phyloP scores from a whole-genome alignment of 1,284 basidiomycete genomes.

The Rhodofomes roseus region DNA sequence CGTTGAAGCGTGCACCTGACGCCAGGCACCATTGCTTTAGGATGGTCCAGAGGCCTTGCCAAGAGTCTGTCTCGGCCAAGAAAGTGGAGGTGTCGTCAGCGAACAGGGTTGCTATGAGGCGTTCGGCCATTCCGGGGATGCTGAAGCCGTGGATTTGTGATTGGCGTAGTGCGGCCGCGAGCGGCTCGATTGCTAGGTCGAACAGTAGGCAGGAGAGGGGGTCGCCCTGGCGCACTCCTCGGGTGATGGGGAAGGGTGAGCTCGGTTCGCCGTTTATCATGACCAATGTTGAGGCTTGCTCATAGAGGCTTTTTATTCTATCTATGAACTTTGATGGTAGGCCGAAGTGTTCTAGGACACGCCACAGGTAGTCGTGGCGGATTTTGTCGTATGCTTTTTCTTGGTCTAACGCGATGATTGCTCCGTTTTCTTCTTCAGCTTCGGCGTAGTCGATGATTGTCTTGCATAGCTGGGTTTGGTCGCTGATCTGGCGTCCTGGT shows the following conservation, averaged over 20 bases:
- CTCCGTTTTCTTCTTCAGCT: conserved; percentile 18
- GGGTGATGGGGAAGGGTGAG: conserved; percentile 11
- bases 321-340: conserved; percentile 12
- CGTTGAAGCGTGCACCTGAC: neutral
- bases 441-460: conserved; percentile 23
- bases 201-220: conserved; percentile 25
- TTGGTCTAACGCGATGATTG: conserved; percentile 21
- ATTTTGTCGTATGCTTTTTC: conserved; percentile 19
- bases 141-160: conserved; percentile 28
- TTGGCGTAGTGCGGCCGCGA: conserved; percentile 24
- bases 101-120: conserved; percentile 1
- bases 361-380: conserved; percentile 27
- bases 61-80: neutral
- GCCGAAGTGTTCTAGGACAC: conserved; percentile 13
- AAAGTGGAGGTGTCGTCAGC: conserved; percentile 8
- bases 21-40: neutral
- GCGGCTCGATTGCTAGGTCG: neutral
- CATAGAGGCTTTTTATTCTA: conserved; percentile 21
- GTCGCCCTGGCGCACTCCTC: conserved; percentile 32
- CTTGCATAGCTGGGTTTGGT: conserved; percentile 21
- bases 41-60: neutral
- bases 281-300: conserved; percentile 16
- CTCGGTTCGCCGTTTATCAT: conserved; percentile 27
- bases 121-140: conserved; percentile 11
- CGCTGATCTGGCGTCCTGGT: conserved; percentile 18